Evolutionary conservation across 495 filamentous ascomycete genomes (phyloP), one percentile per base, ranked within the genome.

Genomic region (Tuber aestivum): DNA sequence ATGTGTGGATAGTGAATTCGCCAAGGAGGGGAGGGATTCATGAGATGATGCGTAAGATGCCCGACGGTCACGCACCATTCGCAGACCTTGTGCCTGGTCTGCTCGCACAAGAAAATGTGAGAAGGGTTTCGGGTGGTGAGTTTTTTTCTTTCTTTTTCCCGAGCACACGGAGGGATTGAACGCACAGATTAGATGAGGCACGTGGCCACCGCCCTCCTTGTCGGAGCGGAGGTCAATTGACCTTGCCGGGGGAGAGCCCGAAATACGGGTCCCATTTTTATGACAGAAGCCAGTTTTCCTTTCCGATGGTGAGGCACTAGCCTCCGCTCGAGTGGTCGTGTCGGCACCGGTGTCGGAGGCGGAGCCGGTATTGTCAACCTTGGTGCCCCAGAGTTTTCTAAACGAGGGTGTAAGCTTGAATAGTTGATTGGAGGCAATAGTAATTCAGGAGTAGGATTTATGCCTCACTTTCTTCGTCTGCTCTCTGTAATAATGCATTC

Each of bases 401-500:
- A 44, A 69, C 45, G 40, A 41, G 18, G 27, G 50, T 12, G 41
- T 80, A 38, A 80, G 72, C 35, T 74, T 61, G 20, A 27, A 37
- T 32, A 21, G 50, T 14, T 76, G 6, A 38, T 10, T 35, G 32
- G 70, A 44, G 48, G 21, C 12, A 69, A 48, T 71, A 56, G 37
- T 41, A 41, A 50, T 69, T 73, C 38, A 21, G 32, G 70, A 73
- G 38, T 42, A 7, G 32, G 50, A 38, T 14, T 76, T 41, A 70
- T 71, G 40, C 88, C 91, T 88, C 82, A 93, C 91, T 93, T 96
- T 87, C 93, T 91, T 75, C 94, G 89, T 83, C 94, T 93, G 87
- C 94, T 96, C 83, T 97, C 94, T 69, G 93, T 93, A 14, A 97
- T 92, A 56, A 94, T 87, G 85, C 94, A 97, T 79, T 93, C 91